Base-by-base conservation (phyloP, 2,329 filamentous ascomycete species). In the Hypoxylon sp. region DNA sequence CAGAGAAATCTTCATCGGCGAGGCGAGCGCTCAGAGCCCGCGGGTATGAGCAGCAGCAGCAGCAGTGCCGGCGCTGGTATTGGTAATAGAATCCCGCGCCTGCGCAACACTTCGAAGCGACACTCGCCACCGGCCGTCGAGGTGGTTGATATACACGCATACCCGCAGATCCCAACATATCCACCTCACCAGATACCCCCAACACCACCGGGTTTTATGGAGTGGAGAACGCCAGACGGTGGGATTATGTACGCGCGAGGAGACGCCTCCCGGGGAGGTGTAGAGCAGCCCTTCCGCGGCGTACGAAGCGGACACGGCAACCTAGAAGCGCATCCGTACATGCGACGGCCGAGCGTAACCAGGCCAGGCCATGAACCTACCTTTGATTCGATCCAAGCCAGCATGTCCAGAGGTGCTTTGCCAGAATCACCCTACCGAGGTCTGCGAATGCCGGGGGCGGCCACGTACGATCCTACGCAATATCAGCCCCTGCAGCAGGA, bases 101-200 rank as follows among this genome's bases (percentile, higher is more conserved):
- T 59, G 5, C 38, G 41, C 16, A 46, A 32, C 8, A 30, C 25
- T 15, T 36, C 25, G 20, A 44, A 26, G 13, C 48, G 42, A 1
- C 50, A 58, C 49, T 60, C 58, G 9, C 60, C 57, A 3, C 62
- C 63, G 0, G 49, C 49, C 1, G 48, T 66, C 29, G 50, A 61
- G 42, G 35, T 42, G 1, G 55, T 59, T 21, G 56, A 66, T 9
- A 62, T 72, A 16, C 66, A 71, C 49, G 55, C 58, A 3, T 67
- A 67, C 46, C 65, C 65, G 15, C 58, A 61, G 26, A 60, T 47
- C 15, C 65, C 65, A 5, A 26, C 56, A 7, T 67, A 63, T 30
- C 62, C 65, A 5, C 46, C 62, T 0, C 62, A 60, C 23, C 40
- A 57, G 17, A 29, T 21, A 1, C 52, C 61, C 1, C 4, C 16